phyloP scores from a whole-genome alignment of 1,284 basidiomycete genomes.

The Tylopilus sp. region DNA sequence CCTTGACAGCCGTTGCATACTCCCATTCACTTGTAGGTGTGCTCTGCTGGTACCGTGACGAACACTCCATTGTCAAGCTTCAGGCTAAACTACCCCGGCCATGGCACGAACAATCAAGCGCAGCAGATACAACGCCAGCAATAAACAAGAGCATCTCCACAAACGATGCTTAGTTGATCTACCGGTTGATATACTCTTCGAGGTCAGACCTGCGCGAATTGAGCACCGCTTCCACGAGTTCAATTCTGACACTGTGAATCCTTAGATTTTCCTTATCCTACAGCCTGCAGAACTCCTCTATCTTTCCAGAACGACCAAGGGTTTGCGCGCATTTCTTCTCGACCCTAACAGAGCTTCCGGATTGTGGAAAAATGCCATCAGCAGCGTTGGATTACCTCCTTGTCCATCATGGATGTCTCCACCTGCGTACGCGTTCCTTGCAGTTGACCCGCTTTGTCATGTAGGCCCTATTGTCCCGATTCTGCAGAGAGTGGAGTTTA shows the following conservation, averaged over 20 bases:
- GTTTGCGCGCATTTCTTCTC: slow-evolving; percentile 50
- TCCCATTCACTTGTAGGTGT: no score
- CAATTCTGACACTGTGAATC: neutral
- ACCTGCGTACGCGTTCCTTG: slow-evolving; percentile 48
- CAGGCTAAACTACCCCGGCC: no score
- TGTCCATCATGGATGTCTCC: slow-evolving; percentile 52
- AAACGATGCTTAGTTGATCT: slow-evolving; percentile 13
- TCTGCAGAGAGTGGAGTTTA: neutral
- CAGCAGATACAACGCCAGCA: neutral
- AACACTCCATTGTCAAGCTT: no score
- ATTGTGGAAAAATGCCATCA: slow-evolving; percentile 48
- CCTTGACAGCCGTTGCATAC: no score
- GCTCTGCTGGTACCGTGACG: no score
- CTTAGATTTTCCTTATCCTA: slow-evolving; percentile 48
- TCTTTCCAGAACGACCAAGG: slow-evolving; percentile 52
- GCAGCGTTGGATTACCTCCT: slow-evolving; percentile 46
- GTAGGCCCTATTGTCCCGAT: slow-evolving; percentile 37
- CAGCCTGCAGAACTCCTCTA: slow-evolving; percentile 52
- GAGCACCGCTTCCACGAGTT: neutral
- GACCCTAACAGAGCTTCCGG: slow-evolving; percentile 37
- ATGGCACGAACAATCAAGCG: neutral
- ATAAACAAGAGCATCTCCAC: neutral
- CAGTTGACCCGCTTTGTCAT: slow-evolving; percentile 52
- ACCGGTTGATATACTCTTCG: slow-evolving; percentile 27
- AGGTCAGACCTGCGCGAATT: slow-evolving; percentile 18